Evolutionary conservation across 768 basidiomycete species (phyloP), one percentile per base, ranked within the genome.

Genomic region (Strobilomyces echinocephalus): DNA sequence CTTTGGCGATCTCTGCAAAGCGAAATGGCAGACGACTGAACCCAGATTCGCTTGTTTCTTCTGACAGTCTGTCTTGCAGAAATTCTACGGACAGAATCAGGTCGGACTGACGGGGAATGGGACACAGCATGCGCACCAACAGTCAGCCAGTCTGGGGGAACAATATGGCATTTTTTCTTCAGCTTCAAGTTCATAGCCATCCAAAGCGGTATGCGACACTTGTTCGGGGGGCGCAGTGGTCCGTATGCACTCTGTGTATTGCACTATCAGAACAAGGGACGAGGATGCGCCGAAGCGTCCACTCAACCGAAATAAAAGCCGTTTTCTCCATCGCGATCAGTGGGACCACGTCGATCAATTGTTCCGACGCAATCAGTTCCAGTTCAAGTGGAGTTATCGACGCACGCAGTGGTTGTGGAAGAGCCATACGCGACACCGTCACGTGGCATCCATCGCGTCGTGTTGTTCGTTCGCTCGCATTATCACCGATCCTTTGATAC

Each of bases 91-190:
- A 34, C 36, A 18, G 2, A 33, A 46, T 52, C 33, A 52, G 40
- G 41, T 46, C 26, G 5, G 50, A 53, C 42, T 21, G 36, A 46
- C 24, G 24, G 14, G 30, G 14, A 46, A 36, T 54, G 18, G 7
- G 26, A 52, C 34, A 53, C n/a, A 16, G 10, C 33, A 47, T 42
- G 45, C 88, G 55, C 57, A 95, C 93, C 92, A 39, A 89, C 81
- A 57, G 76, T 82, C 28, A 99, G 75, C 97, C 97, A 99, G 30
- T 80, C 77, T 4, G 97, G 97, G 1, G 92, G 79, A 14, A 97
- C 78, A 46, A 99, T 92, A 60, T 91, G 85, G 57, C 95, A 97
- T 71, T 94, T 95, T 68, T 90, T 88, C 77, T 97, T 97, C 64
- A 85, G 68, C 73, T 99, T 99, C 46, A 98, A 75, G 64, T 95